Conservation (phyloP, 352 stramenopile species). For the Phytophthora tubulina region DNA sequence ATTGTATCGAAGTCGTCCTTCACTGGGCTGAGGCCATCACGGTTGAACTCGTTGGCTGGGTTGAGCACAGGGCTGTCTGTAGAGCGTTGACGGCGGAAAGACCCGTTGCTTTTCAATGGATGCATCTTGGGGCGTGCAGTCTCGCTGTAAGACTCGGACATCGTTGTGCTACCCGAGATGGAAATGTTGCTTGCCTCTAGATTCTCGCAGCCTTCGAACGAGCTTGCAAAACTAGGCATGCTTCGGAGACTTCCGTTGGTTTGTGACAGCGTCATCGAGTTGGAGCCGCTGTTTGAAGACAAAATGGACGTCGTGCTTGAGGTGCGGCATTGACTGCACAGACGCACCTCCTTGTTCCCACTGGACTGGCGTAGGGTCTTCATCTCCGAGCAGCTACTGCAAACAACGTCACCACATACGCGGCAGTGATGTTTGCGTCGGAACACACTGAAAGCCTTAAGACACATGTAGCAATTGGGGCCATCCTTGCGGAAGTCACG, state of each 20-base stretch:
- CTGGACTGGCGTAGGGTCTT: slow-evolving; percentile 75
- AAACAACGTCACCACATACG: slow-evolving; percentile 87
- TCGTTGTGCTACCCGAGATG: slow-evolving; percentile 38
- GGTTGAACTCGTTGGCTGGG: slow-evolving; percentile 63
- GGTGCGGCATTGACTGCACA: slow-evolving; percentile 78
- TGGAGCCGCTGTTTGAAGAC: slow-evolving; percentile 56
- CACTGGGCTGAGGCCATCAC: slow-evolving; percentile 24
- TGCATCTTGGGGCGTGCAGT: slow-evolving; percentile 56
- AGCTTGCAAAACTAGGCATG: slow-evolving; percentile 65
- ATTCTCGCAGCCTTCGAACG: slow-evolving; percentile 60
- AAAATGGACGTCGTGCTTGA: slow-evolving; percentile 67
- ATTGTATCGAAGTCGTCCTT: slow-evolving; percentile 32
- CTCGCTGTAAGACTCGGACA: slow-evolving; percentile 72
- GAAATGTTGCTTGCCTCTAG: slow-evolving; percentile 48
- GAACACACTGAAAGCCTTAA: slow-evolving; percentile 80
- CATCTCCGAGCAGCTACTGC: slow-evolving; percentile 86
- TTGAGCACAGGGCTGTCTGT: slow-evolving; percentile 31
- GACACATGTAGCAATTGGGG: slow-evolving; percentile 74
- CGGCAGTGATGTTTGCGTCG: slow-evolving; percentile 89
- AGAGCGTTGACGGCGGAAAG: slow-evolving; percentile 32
- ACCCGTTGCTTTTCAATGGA: slow-evolving; percentile 50
- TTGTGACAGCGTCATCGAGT: slow-evolving; percentile 28
- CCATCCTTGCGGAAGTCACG: slow-evolving; percentile 85
- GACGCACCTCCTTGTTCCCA: slow-evolving; percentile 75
- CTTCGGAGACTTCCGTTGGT: slow-evolving; percentile 29